phyloP scores from a whole-genome alignment of 176 grass and related monocot genomes.

The Secale cereale region DNA sequence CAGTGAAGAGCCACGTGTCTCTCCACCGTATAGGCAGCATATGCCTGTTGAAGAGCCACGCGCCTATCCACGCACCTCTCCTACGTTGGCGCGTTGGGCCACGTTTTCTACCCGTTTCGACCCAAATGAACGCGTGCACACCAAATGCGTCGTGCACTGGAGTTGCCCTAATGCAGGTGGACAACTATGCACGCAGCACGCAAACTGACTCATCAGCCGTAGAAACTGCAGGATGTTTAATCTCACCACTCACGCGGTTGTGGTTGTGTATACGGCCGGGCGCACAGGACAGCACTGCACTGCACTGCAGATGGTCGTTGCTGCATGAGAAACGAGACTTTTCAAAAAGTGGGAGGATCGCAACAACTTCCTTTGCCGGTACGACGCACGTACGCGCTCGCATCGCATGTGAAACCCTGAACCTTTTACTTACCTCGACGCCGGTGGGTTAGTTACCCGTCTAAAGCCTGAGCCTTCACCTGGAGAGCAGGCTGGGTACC shows the following conservation, averaged over 20 bases:
- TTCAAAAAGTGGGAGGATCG: conserved; percentile 1
- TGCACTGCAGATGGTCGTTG: neutral
- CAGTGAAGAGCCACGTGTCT: no score
- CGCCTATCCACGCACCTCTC: no score
- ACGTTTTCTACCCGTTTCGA: no score
- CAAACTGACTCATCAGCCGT: neutral
- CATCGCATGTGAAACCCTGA: neutral
- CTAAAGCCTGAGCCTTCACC: neutral
- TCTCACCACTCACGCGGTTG: neutral
- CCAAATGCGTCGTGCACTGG: no score
- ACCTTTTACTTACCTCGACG: neutral
- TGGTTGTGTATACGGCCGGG: neutral
- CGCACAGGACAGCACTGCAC: neutral
- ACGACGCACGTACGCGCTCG: neutral
- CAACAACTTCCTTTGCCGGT: conserved; percentile 8
- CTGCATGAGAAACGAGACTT: conserved; percentile 8
- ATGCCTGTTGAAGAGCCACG: no score
- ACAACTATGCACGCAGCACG: neutral
- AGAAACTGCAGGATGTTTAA: neutral
- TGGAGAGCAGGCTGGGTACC: neutral
- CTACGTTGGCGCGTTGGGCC: no score
- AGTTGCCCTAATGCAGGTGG: no score
- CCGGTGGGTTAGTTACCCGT: neutral
- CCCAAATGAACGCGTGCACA: no score
- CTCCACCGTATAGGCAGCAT: no score